Evolutionary conservation across 2,329 filamentous ascomycete genomes (phyloP), one percentile per base, ranked within the genome.

Genomic region (Onygenales sp.): DNA sequence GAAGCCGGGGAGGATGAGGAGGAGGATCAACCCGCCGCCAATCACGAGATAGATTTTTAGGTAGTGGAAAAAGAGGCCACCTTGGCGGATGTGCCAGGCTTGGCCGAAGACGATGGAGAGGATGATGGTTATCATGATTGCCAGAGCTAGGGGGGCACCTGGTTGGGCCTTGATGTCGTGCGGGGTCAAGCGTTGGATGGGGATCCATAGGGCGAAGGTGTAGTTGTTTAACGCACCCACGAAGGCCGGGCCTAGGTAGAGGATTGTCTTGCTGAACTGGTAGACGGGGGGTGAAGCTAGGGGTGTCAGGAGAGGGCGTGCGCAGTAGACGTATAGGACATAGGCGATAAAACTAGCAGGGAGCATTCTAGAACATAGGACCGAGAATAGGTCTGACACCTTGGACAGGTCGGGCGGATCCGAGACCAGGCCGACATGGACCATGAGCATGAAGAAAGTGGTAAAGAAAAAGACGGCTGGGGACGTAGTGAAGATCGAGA

Each of bases 171-270:
- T 74, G 43, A 98, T 82, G 65, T 98, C 93, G 66, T 94, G 89
- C 0, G 85, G 83, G 7, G 88, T 97, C n/a, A 98, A 78, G 2
- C 93, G 85, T 68, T 90, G 83, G 59, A 98, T 93, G 0, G 93
- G 93, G 57, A 98, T 96, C 71, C 88, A 86, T 8, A 68, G 66
- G 62, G 89, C 87, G 64, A 98, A 89, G 0, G 93, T 97, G 70
- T 96, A 94, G 71, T 97, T 97, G 64, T 92, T 92, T 60, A 98
- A 72, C 1, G 89, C 85, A 13, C 91, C 93, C 41, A 96, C 82
- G 86, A 94, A 98, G 64, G 87, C 90, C 7, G 84, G 85, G 1
- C 91, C 91, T 0, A 98, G 76, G 86, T 90, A 97, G 32, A 97
- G 77, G 2, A 97, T 71, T 0, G 89, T 88, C 75, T 95, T 96